Conservation (phyloP, 2,329 filamentous ascomycete genomes). For the Curvularia sp. region DNA sequence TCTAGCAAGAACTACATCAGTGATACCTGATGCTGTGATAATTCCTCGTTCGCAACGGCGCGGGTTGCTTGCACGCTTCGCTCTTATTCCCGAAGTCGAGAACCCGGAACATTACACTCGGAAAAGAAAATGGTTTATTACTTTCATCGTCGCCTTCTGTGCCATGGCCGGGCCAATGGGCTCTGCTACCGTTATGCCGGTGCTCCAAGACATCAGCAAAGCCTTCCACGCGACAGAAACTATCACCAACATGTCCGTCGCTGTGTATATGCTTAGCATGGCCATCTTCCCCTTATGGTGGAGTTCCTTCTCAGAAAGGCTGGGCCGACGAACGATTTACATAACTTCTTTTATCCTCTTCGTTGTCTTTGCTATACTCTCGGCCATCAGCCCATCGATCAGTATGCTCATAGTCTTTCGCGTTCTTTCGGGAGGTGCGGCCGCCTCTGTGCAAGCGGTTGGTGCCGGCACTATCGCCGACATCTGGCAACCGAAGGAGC, state of each 20-base stretch:
- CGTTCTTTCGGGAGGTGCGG: constrained; percentile 47
- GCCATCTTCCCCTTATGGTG: constrained; percentile 53
- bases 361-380: constrained; percentile 43
- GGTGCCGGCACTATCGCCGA: constrained; percentile 51
- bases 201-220: constrained; percentile 45
- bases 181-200: constrained; percentile 78
- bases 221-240: constrained; percentile 44
- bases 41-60: constrained; percentile 66
- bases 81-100: constrained; percentile 80
- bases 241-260: constrained; percentile 51
- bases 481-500: constrained; percentile 49
- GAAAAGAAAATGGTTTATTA: constrained; percentile 84
- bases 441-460: constrained; percentile 50
- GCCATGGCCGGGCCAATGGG: constrained; percentile 82
- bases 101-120: constrained; percentile 75
- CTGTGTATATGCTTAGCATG: constrained; percentile 54
- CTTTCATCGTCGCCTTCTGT: constrained; percentile 76
- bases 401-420: constrained; percentile 50
- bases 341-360: constrained; percentile 47
- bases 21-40: constrained; percentile 52
- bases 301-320: constrained; percentile 49
- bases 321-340: constrained; percentile 49
- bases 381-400: constrained; percentile 47
- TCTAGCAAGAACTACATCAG: constrained; percentile 40
- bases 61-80: constrained; percentile 74